A percentile compares a stretch with the other conserved stretches of the same genome.
phyloP scores from a whole-genome alignment of 345 rosid species.

The Arabis alpina region DNA sequence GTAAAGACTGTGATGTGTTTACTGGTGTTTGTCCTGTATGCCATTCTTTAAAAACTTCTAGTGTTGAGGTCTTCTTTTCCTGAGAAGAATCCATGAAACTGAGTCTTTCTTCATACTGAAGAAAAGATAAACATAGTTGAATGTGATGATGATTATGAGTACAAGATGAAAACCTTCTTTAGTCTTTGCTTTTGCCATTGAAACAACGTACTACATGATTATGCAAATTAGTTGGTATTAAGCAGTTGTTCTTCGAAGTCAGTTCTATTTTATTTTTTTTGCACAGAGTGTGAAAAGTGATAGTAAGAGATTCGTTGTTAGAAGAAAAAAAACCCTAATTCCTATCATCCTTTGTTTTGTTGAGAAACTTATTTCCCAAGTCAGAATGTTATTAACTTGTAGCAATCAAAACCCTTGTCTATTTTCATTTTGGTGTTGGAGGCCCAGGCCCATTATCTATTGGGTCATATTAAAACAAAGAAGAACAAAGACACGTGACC shows the following conservation, averaged over 20 bases:
- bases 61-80: slow-evolving; percentile 56
- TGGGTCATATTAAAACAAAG: background rate
- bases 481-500: slow-evolving; percentile 11
- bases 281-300: background rate
- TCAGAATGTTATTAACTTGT: too few species aligned
- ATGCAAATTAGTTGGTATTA: background rate
- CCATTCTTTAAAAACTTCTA: slow-evolving; percentile 63
- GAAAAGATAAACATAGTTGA: slow-evolving; percentile 32
- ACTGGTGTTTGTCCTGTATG: slow-evolving; percentile 76
- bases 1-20: slow-evolving; percentile 72
- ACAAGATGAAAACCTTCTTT: background rate
- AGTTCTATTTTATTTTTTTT: background rate
- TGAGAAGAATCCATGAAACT: slow-evolving; percentile 25
- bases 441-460: slow-evolving; percentile 1
- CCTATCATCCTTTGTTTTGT: too few species aligned
- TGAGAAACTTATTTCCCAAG: too few species aligned
- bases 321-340: too few species aligned
- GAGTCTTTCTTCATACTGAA: slow-evolving; percentile 13
- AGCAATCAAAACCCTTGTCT: too few species aligned
- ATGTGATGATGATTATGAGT: slow-evolving; percentile 8
- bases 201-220: background rate
- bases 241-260: slow-evolving; percentile 1
- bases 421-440: background rate
- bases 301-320: too few species aligned
- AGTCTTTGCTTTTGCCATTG: slow-evolving; percentile 4